Evolutionary conservation across 2,329 filamentous ascomycete species (phyloP), one percentile per base, ranked within the genome.

Genomic region (Penicillium occitanis): DNA sequence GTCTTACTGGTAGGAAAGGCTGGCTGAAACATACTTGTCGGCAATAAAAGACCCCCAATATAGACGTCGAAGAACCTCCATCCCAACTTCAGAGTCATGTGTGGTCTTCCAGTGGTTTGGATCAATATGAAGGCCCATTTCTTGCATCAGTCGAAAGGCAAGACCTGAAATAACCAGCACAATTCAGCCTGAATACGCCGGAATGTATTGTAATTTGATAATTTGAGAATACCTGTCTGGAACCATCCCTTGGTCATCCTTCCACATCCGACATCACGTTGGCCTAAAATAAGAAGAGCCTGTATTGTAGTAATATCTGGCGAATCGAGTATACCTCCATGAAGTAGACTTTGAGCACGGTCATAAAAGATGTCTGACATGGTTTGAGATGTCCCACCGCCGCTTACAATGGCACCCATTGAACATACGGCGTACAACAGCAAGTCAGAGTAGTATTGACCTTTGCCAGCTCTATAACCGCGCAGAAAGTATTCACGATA

Each of bases 401-500:
- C 28, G 30, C 57, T 60, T 11, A 17, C 22, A 11, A 60, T 8
- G 10, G 57, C 57, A 5, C 57, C 57, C 25, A 60, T 60, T 37
- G 57, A 42, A 14, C 8, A 14, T 17, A 60, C 30, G 10, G 57
- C 57, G 28, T 57, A 60, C 10, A 60, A 46, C 17, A 60, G 57
- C 35, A 60, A 30, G 37, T 60, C 37, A 5, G 57, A 60, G 22
- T 60, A 60, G 22, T 60, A 60, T 46, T 42, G 35, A 28, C 57
- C 57, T 44, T 46, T 60, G 37, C 57, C 57, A 1, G 37, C 14
- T 46, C 8, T 46, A 46, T 60, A 60, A 60, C 22, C 57, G 37
- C 57, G 57, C 1, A 60, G 57, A 30, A 60, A 60, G 42, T 60
- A 60, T 60, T 60, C 57, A 8, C 57, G 57, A 46, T 60, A 60